Base-by-base conservation (phyloP, 2,329 filamentous ascomycete species). In the Ceratocystis cacaofunesta region DNA sequence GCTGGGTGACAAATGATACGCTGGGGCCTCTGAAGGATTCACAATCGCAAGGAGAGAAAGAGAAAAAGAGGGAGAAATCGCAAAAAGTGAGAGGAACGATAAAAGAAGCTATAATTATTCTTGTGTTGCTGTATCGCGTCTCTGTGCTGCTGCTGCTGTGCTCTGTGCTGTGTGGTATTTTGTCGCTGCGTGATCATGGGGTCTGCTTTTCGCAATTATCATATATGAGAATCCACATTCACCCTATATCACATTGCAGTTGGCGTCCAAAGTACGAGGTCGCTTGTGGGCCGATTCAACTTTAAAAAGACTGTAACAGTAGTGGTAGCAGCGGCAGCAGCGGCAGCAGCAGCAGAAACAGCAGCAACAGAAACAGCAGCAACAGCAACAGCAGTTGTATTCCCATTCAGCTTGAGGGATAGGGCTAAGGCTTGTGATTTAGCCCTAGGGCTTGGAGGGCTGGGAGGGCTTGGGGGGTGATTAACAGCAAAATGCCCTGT, bases 21-120 rank as follows among this genome's bases (percentile, higher is more conserved):
- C 60, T 44, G 12, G 60, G 55, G 55, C 55, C 55, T 58, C 55
- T 58, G 12, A n/a, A 58, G 55, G 55, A 58, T 58, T 30, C 55
- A 58, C 10, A 19, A 28, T 36, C 55, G 17, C 55, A 30, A 30
- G 15, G 19, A 22, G 36, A 15, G 36, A 41, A 41, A 41, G 10
- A 10, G 32, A 10, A 10, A 36, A 36, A 36, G 32, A 41, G 36
- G 8, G 36, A 41, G 10, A 22, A 22, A 22, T 17, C n/a, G 17
- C 48, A 52, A 12, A 52, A 25, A n/a, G n/a, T 30, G 5, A 36
- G 55, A 30, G 52, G 15, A 58, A 58, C 55, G 55, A 58, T 58
- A 58, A 58, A 58, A 58, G 22, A n/a, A 30, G 8, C 17, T 5
- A 8, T 32, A 36, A 36, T 58, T 7, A 58, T 52, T 28, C 5